Percentiles rank a stretch among this genome's conserved stretches.
These are phyloP conservation scores for Teratosphaeria destructans DNA, from an alignment of 2,329 filamentous ascomycete species.

Conservation along the genomic window DNA sequence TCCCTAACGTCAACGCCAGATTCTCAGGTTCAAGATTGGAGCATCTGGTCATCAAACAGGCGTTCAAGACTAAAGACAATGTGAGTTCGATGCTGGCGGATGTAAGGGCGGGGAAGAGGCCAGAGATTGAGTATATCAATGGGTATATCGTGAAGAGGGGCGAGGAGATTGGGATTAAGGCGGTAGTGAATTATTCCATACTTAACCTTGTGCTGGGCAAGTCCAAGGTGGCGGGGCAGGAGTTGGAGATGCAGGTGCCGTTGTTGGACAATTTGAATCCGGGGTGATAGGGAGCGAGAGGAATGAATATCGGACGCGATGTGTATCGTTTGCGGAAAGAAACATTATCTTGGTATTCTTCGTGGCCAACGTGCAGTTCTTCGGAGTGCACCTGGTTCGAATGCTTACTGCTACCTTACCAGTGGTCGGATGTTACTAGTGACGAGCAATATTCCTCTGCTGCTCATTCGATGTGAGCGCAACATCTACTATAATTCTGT, in stretches of 20 bases:
- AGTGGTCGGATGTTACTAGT: too few relatives aligned
- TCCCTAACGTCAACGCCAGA: conserved; percentile 49
- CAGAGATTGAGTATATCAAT: conserved; percentile 77
- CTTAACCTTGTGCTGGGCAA: conserved; percentile 65
- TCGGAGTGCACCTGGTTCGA: too few relatives aligned
- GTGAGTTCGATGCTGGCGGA: conserved; percentile 59
- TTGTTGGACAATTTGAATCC: conserved; percentile 7
- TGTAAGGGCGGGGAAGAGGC: conserved; percentile 48
- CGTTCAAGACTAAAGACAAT: conserved; percentile 45
- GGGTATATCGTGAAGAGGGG: conserved; percentile 75
- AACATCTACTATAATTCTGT: too few relatives aligned
- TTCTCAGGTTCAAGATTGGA: conserved; percentile 53
- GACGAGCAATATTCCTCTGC: too few relatives aligned
- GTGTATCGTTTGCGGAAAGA: too few relatives aligned
- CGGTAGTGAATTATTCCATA: conserved; percentile 62
- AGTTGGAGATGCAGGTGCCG: conserved; percentile 31
- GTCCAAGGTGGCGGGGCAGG: conserved; percentile 35
- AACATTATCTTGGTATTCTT: too few relatives aligned
- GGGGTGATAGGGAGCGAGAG: background rate
- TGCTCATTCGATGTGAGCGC: too few relatives aligned
- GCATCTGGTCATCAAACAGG: conserved; percentile 46
- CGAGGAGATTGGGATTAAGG: conserved; percentile 59
- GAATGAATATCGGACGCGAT: background rate
- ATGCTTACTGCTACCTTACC: too few relatives aligned
- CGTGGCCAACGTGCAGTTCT: too few relatives aligned